Conservation (phyloP, 2,329 filamentous ascomycete species). For the Pseudopithomyces maydicus region DNA sequence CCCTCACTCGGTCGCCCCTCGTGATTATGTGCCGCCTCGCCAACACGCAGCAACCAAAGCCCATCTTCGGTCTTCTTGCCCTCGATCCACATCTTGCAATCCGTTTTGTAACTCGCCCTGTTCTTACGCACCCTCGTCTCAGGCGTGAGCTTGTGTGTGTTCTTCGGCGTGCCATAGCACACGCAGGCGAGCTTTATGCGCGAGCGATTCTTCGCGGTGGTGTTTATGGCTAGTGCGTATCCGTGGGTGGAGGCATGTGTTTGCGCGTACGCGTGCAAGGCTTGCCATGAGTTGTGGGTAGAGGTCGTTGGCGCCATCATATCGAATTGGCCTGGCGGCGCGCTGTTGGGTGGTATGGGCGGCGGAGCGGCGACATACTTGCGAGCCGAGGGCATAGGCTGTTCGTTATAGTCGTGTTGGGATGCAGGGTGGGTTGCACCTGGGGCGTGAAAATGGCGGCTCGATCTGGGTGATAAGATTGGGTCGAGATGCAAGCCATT, state of each 20-base stretch:
- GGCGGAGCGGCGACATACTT: conserved; percentile 7
- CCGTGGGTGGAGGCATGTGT: conserved; percentile 39
- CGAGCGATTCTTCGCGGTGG: conserved; percentile 41
- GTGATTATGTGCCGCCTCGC: conserved; percentile 38
- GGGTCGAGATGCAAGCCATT: conserved; percentile 14
- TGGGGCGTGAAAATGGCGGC: background rate
- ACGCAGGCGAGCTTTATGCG: conserved; percentile 44
- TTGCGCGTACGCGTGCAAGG: conserved; percentile 39
- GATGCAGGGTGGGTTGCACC: background rate
- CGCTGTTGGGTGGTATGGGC: conserved; percentile 16
- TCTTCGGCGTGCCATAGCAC: conserved; percentile 43
- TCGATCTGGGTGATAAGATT: conserved; percentile 4
- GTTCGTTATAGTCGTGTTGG: conserved; percentile 9
- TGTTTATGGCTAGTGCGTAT: conserved; percentile 43
- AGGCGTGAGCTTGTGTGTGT: conserved; percentile 43
- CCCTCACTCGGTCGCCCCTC: conserved; percentile 31
- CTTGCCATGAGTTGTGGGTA: conserved; percentile 34
- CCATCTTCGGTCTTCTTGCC: conserved; percentile 38
- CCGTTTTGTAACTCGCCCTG: conserved; percentile 40
- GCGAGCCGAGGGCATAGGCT: background rate
- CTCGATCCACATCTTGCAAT: conserved; percentile 44
- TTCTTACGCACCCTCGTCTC: conserved; percentile 42
- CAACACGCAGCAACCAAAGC: conserved; percentile 35
- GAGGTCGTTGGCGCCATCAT: conserved; percentile 36
- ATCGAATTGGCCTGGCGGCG: conserved; percentile 27